A percentile compares a stretch with the other conserved stretches of the same genome.
phyloP scores from a whole-genome alignment of 148 eudicot species.

The Amaranthus palmeri region DNA sequence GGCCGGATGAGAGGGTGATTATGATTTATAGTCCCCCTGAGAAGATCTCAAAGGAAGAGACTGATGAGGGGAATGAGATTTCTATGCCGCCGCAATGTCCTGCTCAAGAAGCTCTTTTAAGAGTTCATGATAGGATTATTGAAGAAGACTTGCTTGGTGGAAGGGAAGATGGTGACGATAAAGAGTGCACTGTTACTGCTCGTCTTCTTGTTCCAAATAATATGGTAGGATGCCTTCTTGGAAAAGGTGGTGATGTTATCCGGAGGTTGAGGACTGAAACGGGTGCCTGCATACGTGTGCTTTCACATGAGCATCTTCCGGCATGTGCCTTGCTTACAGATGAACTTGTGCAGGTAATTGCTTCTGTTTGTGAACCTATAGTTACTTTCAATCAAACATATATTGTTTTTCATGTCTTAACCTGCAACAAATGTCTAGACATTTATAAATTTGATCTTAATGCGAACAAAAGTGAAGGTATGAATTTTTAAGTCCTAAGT shows the following conservation, averaged over 20 bases:
- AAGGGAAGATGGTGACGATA: conserved; percentile 31
- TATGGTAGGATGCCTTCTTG: conserved; percentile 68
- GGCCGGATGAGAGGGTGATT: conserved; percentile 74
- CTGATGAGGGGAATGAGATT: conserved; percentile 23
- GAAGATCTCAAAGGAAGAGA: conserved; percentile 23
- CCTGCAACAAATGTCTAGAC: background rate
- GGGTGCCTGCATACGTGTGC: conserved; percentile 70
- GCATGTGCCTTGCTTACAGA: conserved; percentile 60
- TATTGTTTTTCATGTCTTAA: background rate
- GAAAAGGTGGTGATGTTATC: conserved; percentile 77
- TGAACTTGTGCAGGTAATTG: conserved; percentile 66
- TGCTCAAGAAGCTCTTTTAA: conserved; percentile 73
- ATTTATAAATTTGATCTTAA: background rate
- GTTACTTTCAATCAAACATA: background rate
- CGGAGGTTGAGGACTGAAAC: conserved; percentile 69
- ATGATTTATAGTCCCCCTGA: conserved; percentile 51
- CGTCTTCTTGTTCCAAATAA: conserved; percentile 74
- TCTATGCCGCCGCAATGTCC: conserved; percentile 51
- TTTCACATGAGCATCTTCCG: conserved; percentile 70
- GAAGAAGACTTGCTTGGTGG: conserved; percentile 56
- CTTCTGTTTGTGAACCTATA: background rate
- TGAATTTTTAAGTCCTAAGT: too few relatives aligned
- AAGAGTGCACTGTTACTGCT: conserved; percentile 39
- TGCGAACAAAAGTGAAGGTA: background rate
- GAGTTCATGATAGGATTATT: conserved; percentile 64